phyloP scores from a whole-genome alignment of 495 filamentous ascomycete species.

The Hypoxylon lienhwacheense region DNA sequence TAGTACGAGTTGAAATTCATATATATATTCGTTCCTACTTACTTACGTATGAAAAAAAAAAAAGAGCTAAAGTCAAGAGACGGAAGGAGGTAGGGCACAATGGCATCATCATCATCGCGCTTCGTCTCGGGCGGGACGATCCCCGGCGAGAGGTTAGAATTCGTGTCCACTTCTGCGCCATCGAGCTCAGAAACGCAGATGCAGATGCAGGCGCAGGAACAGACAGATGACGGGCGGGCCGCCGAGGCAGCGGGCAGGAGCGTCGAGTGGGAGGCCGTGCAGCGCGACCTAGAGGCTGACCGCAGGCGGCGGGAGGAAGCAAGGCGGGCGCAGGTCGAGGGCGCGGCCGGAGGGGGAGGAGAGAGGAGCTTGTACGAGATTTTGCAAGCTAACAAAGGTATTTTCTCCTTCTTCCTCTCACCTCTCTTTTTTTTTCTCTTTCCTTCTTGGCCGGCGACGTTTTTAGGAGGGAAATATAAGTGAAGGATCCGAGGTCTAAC shows the following conservation, averaged over 20 bases:
- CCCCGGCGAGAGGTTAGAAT: conserved; percentile 46
- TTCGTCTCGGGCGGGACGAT: conserved; percentile 87
- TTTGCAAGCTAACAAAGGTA: conserved; percentile 93
- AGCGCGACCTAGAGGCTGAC: conserved; percentile 69
- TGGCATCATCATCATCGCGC: too few relatives aligned
- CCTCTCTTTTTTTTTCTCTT: neutral
- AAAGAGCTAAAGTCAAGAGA: too few relatives aligned
- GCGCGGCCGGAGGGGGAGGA: conserved; percentile 51
- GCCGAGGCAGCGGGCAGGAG: conserved; percentile 62
- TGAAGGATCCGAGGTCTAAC: neutral
- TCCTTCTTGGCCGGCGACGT: neutral
- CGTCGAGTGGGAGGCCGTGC: conserved; percentile 68
- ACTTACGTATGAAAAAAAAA: too few relatives aligned
- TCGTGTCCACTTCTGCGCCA: neutral
- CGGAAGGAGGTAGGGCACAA: conserved; percentile 58
- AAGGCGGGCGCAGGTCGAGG: conserved; percentile 43
- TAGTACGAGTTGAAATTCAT: too few relatives aligned
- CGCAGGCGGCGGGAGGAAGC: conserved; percentile 61
- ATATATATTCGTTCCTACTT: too few relatives aligned
- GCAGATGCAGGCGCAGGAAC: too few relatives aligned
- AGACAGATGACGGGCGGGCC: conserved; percentile 38
- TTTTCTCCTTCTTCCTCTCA: conserved; percentile 7
- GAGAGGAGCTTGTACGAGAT: conserved; percentile 81
- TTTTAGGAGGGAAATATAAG: neutral
- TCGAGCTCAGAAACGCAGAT: neutral